phyloP scores from a whole-genome alignment of 768 basidiomycete species.

The Amanita thiersii region DNA sequence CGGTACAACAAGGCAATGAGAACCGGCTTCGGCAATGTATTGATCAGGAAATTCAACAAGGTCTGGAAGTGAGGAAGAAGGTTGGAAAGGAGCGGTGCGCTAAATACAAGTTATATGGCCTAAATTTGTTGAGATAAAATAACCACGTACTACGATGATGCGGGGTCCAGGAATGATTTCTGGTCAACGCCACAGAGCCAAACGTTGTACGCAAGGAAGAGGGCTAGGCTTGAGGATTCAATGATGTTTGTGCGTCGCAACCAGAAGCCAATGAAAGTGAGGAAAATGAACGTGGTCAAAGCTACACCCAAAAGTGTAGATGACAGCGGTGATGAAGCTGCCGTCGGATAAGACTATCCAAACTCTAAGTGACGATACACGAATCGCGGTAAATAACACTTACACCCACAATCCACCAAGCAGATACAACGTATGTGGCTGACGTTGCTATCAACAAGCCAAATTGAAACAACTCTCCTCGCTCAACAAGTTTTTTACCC shows the following conservation, averaged over 20 bases:
- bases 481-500: conserved; percentile 60
- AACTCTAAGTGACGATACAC: conserved; percentile 11
- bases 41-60: conserved; percentile 71
- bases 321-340: conserved; percentile 77
- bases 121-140: not conserved
- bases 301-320: conserved; percentile 87
- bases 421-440: conserved; percentile 70
- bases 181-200: conserved; percentile 85
- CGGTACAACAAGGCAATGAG: conserved; percentile 75
- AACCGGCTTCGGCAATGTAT: conserved; percentile 81
- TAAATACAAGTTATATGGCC: conserved; percentile 18
- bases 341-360: conserved; percentile 68
- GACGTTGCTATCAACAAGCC: conserved; percentile 69
- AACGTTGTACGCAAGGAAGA: conserved; percentile 86
- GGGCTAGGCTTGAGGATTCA: conserved; percentile 80
- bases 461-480: conserved; percentile 73
- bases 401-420: conserved; percentile 82
- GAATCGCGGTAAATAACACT: conserved; percentile 20
- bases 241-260: conserved; percentile 87
- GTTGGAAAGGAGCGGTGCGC: conserved; percentile 70
- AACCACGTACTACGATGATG: conserved; percentile 64
- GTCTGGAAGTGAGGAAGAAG: conserved; percentile 77
- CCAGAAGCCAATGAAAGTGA: conserved; percentile 87
- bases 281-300: conserved; percentile 81
- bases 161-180: conserved; percentile 62